phyloP scores from a whole-genome alignment of 2,329 filamentous ascomycete species.

The Sarocladium strictum region DNA sequence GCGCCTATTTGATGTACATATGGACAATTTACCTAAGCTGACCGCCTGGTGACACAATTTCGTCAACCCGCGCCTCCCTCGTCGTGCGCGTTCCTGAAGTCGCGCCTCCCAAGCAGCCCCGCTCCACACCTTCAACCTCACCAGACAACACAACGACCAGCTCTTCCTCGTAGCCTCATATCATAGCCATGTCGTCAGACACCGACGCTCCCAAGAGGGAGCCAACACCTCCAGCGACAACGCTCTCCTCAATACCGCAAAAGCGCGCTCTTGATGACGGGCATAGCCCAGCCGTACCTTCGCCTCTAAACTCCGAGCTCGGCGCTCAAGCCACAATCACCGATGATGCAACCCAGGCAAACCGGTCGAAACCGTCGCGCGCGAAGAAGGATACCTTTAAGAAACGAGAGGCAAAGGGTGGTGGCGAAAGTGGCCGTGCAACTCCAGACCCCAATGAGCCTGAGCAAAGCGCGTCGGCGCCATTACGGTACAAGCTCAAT shows the following conservation, averaged over 20 bases:
- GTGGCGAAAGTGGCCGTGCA: constrained; percentile 44
- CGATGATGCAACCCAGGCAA: constrained; percentile 38
- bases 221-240: constrained; percentile 30
- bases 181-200: constrained; percentile 28
- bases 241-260: constrained; percentile 48
- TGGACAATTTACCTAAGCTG: neutral
- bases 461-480: constrained; percentile 39
- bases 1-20: neutral
- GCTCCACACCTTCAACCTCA: constrained; percentile 4
- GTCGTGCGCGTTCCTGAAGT: neutral
- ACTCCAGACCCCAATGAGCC: constrained; percentile 51
- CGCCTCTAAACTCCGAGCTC: constrained; percentile 66
- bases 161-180: neutral
- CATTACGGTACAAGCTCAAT: constrained; percentile 58
- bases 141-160: neutral
- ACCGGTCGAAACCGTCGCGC: constrained; percentile 34
- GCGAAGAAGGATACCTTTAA: constrained; percentile 62
- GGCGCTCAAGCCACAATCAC: constrained; percentile 33
- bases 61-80: neutral
- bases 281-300: constrained; percentile 65
- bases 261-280: constrained; percentile 64
- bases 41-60: neutral
- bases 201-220: constrained; percentile 33
- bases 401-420: constrained; percentile 59
- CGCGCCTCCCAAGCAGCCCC: constrained; percentile 1